phyloP scores from a whole-genome alignment of 2,329 filamentous ascomycete species.

The Alternaria rosae region DNA sequence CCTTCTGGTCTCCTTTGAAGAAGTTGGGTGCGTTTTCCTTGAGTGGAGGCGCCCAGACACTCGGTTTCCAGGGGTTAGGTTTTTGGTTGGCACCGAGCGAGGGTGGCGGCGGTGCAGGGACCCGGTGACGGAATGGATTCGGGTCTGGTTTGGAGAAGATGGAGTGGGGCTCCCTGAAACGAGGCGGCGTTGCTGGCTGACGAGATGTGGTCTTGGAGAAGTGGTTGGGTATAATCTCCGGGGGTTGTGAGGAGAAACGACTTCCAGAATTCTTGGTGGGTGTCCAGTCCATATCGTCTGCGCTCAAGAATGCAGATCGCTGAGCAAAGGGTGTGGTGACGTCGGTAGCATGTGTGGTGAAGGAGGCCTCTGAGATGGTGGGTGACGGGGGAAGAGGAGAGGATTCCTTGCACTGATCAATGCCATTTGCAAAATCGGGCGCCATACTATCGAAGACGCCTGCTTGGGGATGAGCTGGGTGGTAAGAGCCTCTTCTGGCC shows the following conservation, averaged over 20 bases:
- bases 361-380: constrained; percentile 35
- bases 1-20: constrained; percentile 53
- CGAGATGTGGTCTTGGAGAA: constrained; percentile 13
- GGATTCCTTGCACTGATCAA: constrained; percentile 39
- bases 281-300: constrained; percentile 77
- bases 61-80: constrained; percentile 65
- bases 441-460: constrained; percentile 46
- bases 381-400: constrained; percentile 43
- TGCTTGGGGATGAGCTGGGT: constrained; percentile 33
- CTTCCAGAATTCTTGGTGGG: constrained; percentile 54
- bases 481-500: constrained; percentile 33
- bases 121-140: constrained; percentile 72
- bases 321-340: constrained; percentile 32
- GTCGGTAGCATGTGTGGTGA: constrained; percentile 33
- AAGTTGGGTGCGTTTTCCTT: constrained; percentile 61
- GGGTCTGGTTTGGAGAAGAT: constrained; percentile 45
- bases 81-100: constrained; percentile 59
- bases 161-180: constrained; percentile 22
- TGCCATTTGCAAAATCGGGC: constrained; percentile 49
- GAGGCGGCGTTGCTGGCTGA: constrained; percentile 13
- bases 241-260: constrained; percentile 49
- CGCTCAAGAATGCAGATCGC: constrained; percentile 27
- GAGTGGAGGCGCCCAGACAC: constrained; percentile 57
- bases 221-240: constrained; percentile 30
- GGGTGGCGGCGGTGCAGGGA: constrained; percentile 72